Base-by-base conservation (phyloP, 768 basidiomycete species). In the Tephrocybe sp. region DNA sequence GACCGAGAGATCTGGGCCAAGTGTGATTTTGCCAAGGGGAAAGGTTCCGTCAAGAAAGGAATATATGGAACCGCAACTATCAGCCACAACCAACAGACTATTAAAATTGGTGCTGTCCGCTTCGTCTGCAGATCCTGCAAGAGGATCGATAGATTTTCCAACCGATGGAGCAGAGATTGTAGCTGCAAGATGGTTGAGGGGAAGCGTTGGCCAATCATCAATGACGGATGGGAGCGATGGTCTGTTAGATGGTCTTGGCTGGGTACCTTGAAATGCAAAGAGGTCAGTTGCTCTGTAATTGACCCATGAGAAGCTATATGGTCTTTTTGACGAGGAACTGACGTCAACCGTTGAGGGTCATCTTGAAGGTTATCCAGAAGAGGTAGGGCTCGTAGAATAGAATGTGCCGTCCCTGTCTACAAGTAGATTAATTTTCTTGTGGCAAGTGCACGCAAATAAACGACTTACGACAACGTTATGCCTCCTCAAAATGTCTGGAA, bases 401-500 rank as follows among this genome's bases (percentile, higher is more conserved):
- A 84, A 57, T 85, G 82, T 12, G 88, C 82, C 32, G 89, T 84
- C 36, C 91, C 91, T 63, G 89, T 81, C 90, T 93, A 60, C 30
- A 36, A 42, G 26, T 54, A n/a, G 26, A 28, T 59, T n/a, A 56
- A 54, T 36, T 16, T 19, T 16, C 7, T 16, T 45, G 40, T 32
- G 9, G 21, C 42, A 44, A 27, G 15, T 28, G 38, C 43, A 42
- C 12, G 28, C 46, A 44, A 19, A 22, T 47, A 38, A 44, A 42
- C 49, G 12, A 39, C 61, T 80, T 64, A 90, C 89, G 57, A 86
- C 82, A 45, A 82, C 66, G 26, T 78, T 74, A 46, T 79, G 76
- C 57, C 89, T 75, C 59, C 78, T 82, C 70, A 90, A 86, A 52
- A 92, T 86, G 62, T 91, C 89, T 4, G 89, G 87, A 52, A 87